Conservation (phyloP, 345 rosid species). For the Salix dunnii region DNA sequence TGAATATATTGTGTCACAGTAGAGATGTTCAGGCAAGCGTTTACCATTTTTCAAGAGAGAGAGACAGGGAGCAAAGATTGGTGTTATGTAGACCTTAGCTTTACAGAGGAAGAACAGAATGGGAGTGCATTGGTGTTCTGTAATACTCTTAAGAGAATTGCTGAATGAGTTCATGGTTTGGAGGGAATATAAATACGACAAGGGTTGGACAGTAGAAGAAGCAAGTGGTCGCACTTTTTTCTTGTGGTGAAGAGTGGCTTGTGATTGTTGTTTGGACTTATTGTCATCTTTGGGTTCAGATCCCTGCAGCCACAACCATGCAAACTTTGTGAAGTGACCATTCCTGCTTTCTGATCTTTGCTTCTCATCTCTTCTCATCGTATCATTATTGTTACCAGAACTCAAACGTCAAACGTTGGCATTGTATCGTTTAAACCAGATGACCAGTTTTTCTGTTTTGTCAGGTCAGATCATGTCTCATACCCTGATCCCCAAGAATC, state of each 20-base stretch:
- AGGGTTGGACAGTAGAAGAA: neutral
- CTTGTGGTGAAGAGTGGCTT: neutral
- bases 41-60: conserved; percentile 9
- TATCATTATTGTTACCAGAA: neutral
- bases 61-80: neutral
- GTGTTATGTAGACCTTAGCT: neutral
- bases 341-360: neutral
- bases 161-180: neutral
- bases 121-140: neutral
- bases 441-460: neutral
- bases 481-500: neutral
- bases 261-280: conserved; percentile 5
- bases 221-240: neutral
- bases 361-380: conserved; percentile 1
- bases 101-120: neutral
- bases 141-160: neutral
- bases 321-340: neutral
- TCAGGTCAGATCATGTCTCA: neutral
- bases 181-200: neutral
- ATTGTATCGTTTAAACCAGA: no score
- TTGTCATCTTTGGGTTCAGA: conserved; percentile 8
- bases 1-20: neutral
- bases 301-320: neutral
- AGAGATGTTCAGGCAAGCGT: neutral
- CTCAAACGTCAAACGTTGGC: neutral